Conservation (phyloP, 805 yeast genomes). For the Cyberlindnera bimundalis region DNA sequence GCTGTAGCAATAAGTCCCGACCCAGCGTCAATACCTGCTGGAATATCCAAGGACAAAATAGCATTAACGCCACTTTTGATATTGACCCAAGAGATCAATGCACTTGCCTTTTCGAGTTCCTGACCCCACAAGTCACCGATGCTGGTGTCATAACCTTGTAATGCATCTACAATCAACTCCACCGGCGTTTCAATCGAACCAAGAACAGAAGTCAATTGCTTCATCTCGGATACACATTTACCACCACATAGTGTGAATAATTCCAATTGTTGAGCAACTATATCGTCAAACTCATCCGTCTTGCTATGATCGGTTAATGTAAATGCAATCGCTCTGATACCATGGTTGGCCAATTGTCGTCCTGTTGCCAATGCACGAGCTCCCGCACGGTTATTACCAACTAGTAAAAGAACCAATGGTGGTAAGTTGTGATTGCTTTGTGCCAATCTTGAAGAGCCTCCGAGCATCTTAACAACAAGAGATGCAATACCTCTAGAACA, state of each 20-base stretch:
- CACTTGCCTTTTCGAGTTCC: conserved; percentile 38
- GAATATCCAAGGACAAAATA: conserved; percentile 69
- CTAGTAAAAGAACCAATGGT: conserved; percentile 67
- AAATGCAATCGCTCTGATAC: conserved; percentile 55
- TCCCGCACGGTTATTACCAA: conserved; percentile 76
- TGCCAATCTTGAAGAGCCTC: conserved; percentile 65
- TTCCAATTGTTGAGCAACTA: conserved; percentile 46
- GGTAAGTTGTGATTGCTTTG: conserved; percentile 72
- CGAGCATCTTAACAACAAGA: conserved; percentile 56
- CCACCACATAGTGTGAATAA: conserved; percentile 66
- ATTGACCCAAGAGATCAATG: conserved; percentile 68
- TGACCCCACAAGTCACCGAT: conserved; percentile 49
- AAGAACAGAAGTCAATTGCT: conserved; percentile 35
- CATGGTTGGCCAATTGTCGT: conserved; percentile 72
- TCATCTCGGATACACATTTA: conserved; percentile 39
- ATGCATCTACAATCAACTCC: conserved; percentile 76
- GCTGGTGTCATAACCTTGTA: conserved; percentile 78
- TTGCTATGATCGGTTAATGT: conserved; percentile 16
- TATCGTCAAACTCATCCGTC: conserved; percentile 21
- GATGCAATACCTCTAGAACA: conserved; percentile 65
- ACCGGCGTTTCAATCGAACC: conserved; percentile 64
- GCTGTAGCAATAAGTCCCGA: conserved; percentile 49
- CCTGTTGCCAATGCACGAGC: conserved; percentile 75
- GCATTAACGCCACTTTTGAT: conserved; percentile 33
- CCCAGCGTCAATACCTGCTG: conserved; percentile 81